Conservation (phyloP, 805 yeast genomes). For the Naumovozyma castellii region DNA sequence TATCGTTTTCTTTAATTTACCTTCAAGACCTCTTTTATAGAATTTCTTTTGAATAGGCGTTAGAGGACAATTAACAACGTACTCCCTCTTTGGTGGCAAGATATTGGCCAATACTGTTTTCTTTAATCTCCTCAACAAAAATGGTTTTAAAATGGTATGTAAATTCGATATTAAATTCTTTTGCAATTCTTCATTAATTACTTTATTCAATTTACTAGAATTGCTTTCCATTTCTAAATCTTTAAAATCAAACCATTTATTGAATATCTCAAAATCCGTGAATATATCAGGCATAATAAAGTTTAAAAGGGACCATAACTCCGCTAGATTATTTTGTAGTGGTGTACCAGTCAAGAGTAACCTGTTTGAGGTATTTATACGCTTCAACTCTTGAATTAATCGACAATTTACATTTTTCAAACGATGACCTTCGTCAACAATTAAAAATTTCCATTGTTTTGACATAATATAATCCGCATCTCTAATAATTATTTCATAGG, state of each 20-base stretch:
- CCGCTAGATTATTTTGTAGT: conserved; percentile 79
- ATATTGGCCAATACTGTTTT: conserved; percentile 52
- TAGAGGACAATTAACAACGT: conserved; percentile 64
- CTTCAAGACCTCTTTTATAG: conserved; percentile 43
- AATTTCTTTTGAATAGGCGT: conserved; percentile 55
- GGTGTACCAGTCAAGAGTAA: conserved; percentile 93
- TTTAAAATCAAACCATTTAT: conserved; percentile 87
- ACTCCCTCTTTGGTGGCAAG: conserved; percentile 86
- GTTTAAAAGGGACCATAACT: conserved; percentile 85
- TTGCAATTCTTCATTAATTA: conserved; percentile 50
- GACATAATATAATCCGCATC: conserved; percentile 51
- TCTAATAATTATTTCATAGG: conserved; percentile 69
- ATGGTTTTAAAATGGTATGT: conserved; percentile 84
- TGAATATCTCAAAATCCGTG: conserved; percentile 79
- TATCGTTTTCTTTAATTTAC: conserved; percentile 37
- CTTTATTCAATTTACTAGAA: conserved; percentile 27
- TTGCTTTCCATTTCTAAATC: conserved; percentile 36
- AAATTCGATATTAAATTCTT: conserved; percentile 60
- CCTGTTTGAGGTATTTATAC: conserved; percentile 57
- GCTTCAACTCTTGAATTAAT: conserved; percentile 62
- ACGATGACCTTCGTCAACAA: conserved; percentile 95
- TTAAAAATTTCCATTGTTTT: conserved; percentile 67
- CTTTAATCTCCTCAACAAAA: conserved; percentile 73
- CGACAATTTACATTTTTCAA: conserved; percentile 76
- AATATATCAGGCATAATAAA: conserved; percentile 89